A percentile compares a stretch with the other conserved stretches of the same genome.
phyloP scores from a whole-genome alignment of 192 early-diverging fungal genomes.

The Obelidium mucronatum region DNA sequence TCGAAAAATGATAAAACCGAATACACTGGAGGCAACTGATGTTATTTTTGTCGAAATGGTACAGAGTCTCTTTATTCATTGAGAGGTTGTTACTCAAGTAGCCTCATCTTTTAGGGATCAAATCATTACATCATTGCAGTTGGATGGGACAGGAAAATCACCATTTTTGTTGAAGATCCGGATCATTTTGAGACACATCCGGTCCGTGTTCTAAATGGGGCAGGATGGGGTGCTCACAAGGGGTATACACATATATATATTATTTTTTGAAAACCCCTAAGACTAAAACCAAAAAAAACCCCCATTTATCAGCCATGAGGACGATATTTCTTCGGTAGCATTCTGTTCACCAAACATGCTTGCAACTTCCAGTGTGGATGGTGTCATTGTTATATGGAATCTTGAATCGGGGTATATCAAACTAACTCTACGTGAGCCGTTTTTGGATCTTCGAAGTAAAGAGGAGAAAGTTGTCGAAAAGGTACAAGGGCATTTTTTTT shows the following conservation, averaged over 20 bases:
- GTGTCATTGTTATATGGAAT: conserved; percentile 58
- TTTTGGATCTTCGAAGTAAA: conserved; percentile 56
- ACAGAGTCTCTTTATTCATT: conserved; percentile 22
- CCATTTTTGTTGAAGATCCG: conserved; percentile 66
- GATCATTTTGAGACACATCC: conserved; percentile 60
- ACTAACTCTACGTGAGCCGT: conserved; percentile 50
- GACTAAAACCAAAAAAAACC: not conserved
- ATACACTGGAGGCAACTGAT: conserved; percentile 57
- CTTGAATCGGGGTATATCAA: conserved; percentile 60
- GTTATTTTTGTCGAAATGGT: conserved; percentile 67
- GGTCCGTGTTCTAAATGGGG: conserved; percentile 55
- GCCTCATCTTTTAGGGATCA: conserved; percentile 38
- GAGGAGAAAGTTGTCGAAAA: conserved; percentile 64
- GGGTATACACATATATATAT: conserved; percentile 35
- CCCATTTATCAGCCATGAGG: conserved; percentile 47
- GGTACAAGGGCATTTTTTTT: conserved; percentile 36
- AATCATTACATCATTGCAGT: conserved; percentile 65
- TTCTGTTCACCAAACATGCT: conserved; percentile 59
- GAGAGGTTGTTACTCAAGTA: not conserved
- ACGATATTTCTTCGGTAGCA: conserved; percentile 61
- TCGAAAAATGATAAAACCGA: conserved; percentile 59
- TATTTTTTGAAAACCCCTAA: not conserved
- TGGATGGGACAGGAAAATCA: conserved; percentile 68
- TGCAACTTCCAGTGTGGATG: conserved; percentile 53
- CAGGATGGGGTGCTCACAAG: conserved; percentile 47